phyloP scores from a whole-genome alignment of 345 rosid genomes.

The Dipteronia sinensis region DNA sequence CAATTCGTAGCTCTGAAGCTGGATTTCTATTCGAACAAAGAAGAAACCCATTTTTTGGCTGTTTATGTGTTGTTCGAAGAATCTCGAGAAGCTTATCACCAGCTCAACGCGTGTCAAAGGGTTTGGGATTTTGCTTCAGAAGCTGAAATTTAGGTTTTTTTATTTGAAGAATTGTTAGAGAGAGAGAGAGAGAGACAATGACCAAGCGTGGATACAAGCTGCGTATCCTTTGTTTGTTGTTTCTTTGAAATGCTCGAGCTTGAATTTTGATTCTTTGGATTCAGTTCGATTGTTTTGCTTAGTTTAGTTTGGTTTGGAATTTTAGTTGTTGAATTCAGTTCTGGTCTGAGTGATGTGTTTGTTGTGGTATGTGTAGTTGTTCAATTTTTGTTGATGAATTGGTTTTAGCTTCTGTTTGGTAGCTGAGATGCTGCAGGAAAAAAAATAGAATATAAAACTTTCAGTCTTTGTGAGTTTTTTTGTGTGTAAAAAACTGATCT shows the following conservation, averaged over 20 bases:
- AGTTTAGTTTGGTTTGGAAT: background rate
- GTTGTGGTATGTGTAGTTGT: background rate
- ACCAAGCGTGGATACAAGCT: constrained; percentile 96
- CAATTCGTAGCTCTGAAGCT: constrained; percentile 39
- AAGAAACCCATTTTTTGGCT: constrained; percentile 24
- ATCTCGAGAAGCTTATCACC: constrained; percentile 16
- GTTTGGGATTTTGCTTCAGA: constrained; percentile 1
- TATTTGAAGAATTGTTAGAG: background rate
- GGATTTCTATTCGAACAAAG: constrained; percentile 28
- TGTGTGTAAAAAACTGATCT: constrained; percentile 12
- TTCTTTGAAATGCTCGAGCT: constrained; percentile 3
- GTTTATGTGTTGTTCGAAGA: background rate
- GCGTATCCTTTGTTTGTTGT: constrained; percentile 69
- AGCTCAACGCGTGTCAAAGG: constrained; percentile 18
- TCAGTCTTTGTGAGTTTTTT: background rate
- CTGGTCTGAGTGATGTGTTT: background rate
- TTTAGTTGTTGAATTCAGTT: constrained; percentile 9
- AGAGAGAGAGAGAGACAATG: constrained; percentile 53
- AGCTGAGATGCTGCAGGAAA: background rate
- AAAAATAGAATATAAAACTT: background rate
- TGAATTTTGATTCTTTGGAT: constrained; percentile 1
- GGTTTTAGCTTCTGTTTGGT: constrained; percentile 6
- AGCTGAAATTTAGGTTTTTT: background rate
- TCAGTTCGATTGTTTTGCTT: background rate
- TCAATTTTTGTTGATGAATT: constrained; percentile 11